phyloP scores from a whole-genome alignment of 2,329 filamentous ascomycete genomes.

The Arthrobotrys conoides region DNA sequence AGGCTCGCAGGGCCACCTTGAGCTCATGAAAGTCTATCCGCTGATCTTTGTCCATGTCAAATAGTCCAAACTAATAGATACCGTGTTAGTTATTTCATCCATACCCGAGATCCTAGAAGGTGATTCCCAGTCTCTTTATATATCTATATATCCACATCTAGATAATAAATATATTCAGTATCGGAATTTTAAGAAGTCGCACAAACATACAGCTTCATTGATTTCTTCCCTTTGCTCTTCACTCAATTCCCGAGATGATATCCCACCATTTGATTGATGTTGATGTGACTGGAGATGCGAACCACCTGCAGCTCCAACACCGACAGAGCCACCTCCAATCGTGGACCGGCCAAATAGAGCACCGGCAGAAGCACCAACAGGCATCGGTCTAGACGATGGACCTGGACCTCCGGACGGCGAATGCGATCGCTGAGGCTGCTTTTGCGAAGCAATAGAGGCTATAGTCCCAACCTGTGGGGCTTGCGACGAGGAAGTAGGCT shows the following conservation, averaged over 20 bases:
- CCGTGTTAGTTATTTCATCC: not conserved
- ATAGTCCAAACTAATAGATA: constrained; percentile 82
- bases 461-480: constrained; percentile 47
- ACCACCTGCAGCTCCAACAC: constrained; percentile 59
- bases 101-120: not conserved
- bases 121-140: not conserved
- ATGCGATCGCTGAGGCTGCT: constrained; percentile 59
- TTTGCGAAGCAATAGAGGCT: constrained; percentile 56
- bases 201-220: constrained; percentile 84
- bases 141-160: not conserved
- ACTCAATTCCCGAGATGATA: constrained; percentile 72
- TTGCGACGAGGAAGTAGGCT: constrained; percentile 52
- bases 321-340: constrained; percentile 61
- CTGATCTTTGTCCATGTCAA: constrained; percentile 95
- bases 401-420: constrained; percentile 61
- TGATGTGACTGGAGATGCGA: constrained; percentile 59
- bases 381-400: constrained; percentile 58
- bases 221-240: constrained; percentile 95
- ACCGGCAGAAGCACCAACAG: constrained; percentile 46
- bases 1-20: constrained; percentile 69
- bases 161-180: not conserved
- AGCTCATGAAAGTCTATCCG: constrained; percentile 98
- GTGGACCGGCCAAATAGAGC: constrained; percentile 61
- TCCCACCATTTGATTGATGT: constrained; percentile 60
- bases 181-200: not conserved